Base-by-base conservation (phyloP, 331 rosid species). In the Rhamnella rubrinervis region DNA sequence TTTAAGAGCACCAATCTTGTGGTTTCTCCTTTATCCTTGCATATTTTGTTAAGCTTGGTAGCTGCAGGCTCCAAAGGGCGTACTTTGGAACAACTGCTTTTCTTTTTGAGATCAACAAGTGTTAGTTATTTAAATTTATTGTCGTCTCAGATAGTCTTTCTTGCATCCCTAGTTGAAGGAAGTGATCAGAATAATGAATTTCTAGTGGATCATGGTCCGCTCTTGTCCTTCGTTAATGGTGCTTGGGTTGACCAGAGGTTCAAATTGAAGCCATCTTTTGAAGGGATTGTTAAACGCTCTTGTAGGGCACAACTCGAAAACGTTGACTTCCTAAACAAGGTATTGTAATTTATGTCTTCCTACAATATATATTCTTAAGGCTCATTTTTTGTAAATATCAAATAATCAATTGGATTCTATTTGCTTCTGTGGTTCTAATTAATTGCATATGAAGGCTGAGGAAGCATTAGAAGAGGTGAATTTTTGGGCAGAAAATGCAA, bases 191-290 rank as follows among this genome's bases (percentile, higher is more conserved):
- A 44, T 31, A 7, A 49, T 49, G 35, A 17, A 6, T 21, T 15
- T 21, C 55, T 20, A 1, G 52, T 14, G 11, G 50, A 31, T 31
- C 5, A 47, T 2, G 58, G 71, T 11, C 73, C 59, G 1, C 35
- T 53, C 9, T 8, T 77, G 47, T 28, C 73, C 2, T 71, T 71
- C 9, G 6, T 41, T 8, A 52, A 77, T 61, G 77, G 77, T 10
- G 66, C 73, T 66, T 77, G 82, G 74, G 19, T 77, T 14, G 77
- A 66, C 12, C n/a, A 21, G 52, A 26, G 39, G 50, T 55, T 71
- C 47, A 60, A 55, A 66, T 15, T 71, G 52, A 71, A 77, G 70
- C 19, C 77, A 16, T 71, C 66, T 20, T 77, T 59, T 66, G 61
- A 71, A 71, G 55, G 28, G n/a, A 12, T 57, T 59, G 70, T 60